Evolutionary conservation across 2,329 filamentous ascomycete species (phyloP).

Genomic region (Aspergillus chevalieri): DNA sequence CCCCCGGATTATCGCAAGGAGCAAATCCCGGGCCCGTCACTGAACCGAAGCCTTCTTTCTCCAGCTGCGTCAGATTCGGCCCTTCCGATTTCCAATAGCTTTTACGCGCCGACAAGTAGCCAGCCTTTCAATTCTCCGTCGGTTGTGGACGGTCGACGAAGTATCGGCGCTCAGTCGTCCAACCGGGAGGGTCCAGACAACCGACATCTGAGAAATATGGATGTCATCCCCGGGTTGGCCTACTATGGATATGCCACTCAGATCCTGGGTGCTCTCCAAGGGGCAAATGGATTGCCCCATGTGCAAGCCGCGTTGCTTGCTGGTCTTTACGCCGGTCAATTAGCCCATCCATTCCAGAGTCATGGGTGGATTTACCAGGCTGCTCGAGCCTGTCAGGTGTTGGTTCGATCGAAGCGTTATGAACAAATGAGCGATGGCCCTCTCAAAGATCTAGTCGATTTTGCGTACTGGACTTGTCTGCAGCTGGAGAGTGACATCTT

Average conservation of each 20-base stretch:
- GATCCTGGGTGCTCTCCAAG: constrained; percentile 75
- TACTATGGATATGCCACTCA: constrained; percentile 84
- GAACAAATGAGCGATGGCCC: constrained; percentile 22
- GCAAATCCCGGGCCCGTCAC: constrained; percentile 20
- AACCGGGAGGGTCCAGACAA: constrained; percentile 15
- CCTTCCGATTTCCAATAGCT: constrained; percentile 13
- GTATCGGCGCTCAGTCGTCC: constrained; percentile 8
- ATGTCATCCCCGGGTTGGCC: constrained; percentile 79
- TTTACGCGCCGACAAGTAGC: constrained; percentile 12
- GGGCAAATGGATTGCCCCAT: constrained; percentile 71
- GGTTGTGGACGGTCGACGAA: constrained; percentile 10
- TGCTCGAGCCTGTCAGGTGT: constrained; percentile 58
- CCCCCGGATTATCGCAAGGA: constrained; percentile 22
- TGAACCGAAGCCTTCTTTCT: constrained; percentile 18
- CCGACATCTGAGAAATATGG: constrained; percentile 57
- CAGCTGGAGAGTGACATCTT: constrained; percentile 93
- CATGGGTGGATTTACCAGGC: constrained; percentile 63
- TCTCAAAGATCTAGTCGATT: constrained; percentile 57
- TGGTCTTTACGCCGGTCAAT: constrained; percentile 80
- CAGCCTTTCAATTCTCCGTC: constrained; percentile 16
- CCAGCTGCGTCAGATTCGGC: constrained; percentile 22
- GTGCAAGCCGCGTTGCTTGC: constrained; percentile 81
- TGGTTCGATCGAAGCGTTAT: constrained; percentile 59
- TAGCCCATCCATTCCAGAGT: constrained; percentile 81
- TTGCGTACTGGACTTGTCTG: constrained; percentile 89